These are phyloP conservation scores for Fusarium sp. DNA, from an alignment of 2,329 filamentous ascomycete species.

Conservation along the genomic window DNA sequence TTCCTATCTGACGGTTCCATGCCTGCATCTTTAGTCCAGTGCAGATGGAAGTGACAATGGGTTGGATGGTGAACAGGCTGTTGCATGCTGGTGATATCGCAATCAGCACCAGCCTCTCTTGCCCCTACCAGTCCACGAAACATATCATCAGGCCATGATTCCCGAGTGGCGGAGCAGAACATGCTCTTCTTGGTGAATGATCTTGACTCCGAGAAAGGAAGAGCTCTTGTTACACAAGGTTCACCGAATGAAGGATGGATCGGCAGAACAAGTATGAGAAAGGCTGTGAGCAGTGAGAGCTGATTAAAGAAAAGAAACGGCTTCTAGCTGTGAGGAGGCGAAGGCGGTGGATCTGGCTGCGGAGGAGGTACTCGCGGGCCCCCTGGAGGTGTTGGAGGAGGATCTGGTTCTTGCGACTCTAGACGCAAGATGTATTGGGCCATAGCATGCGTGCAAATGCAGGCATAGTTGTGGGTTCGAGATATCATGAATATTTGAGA, in stretches of 20 bases:
- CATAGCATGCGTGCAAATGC: constrained; percentile 6
- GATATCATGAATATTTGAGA: constrained; percentile 15
- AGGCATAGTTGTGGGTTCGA: neutral
- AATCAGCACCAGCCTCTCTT: neutral
- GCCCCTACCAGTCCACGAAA: neutral
- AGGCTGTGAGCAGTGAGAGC: neutral
- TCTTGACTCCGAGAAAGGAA: constrained; percentile 13
- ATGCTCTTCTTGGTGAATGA: constrained; percentile 1
- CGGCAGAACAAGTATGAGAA: neutral
- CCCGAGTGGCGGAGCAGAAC: constrained; percentile 11
- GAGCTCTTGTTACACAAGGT: constrained; percentile 11
- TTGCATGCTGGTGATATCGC: neutral
- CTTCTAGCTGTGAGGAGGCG: constrained; percentile 42
- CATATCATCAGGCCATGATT: constrained; percentile 15
- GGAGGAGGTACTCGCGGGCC: constrained; percentile 47
- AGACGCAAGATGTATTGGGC: constrained; percentile 8
- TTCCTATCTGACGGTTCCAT: neutral
- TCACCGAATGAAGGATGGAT: constrained; percentile 21
- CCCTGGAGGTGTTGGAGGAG: constrained; percentile 46
- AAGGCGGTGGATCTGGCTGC: constrained; percentile 45
- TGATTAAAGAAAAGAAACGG: neutral
- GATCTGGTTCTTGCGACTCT: constrained; percentile 39
- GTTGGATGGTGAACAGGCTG: constrained; percentile 9
- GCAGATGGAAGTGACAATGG: constrained; percentile 30
- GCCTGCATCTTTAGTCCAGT: constrained; percentile 14